Evolutionary conservation across 202 grass and related monocot genomes (phyloP).

Genomic region (Carex arenaria): DNA sequence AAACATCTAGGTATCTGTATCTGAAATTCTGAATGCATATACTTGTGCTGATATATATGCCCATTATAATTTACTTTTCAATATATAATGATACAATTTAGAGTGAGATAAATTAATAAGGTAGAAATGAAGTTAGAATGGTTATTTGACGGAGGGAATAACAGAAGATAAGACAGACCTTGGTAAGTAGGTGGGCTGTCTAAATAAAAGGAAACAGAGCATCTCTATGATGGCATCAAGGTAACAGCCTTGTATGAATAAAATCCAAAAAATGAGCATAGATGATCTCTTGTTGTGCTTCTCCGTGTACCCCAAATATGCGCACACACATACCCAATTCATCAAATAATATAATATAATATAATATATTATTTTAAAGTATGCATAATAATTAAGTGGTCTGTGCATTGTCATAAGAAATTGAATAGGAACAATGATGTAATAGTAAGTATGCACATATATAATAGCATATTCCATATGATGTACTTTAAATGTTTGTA

Average conservation of each 20-base stretch:
- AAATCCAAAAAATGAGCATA: neutral
- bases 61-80: neutral
- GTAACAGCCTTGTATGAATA: conserved; percentile 15
- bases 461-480: neutral
- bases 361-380: too few relatives aligned
- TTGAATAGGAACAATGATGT: too few relatives aligned
- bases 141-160: neutral
- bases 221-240: conserved; percentile 23
- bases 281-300: neutral
- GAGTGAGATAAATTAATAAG: neutral
- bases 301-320: neutral
- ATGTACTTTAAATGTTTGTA: neutral
- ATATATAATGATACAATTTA: neutral
- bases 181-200: neutral
- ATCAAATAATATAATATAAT: neutral
- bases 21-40: neutral
- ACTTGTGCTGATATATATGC: too few relatives aligned
- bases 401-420: too few relatives aligned
- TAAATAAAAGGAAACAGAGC: conserved; percentile 20
- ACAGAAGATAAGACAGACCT: neutral
- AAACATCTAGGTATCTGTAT: neutral
- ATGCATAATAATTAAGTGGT: too few relatives aligned
- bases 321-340: neutral
- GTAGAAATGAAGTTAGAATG: neutral
- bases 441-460: too few relatives aligned